A percentile compares a stretch with the other conserved stretches of the same genome.
These are phyloP conservation scores for Fusarium devonianum DNA, from an alignment of 2,329 filamentous ascomycete species.

Conservation along the genomic window DNA sequence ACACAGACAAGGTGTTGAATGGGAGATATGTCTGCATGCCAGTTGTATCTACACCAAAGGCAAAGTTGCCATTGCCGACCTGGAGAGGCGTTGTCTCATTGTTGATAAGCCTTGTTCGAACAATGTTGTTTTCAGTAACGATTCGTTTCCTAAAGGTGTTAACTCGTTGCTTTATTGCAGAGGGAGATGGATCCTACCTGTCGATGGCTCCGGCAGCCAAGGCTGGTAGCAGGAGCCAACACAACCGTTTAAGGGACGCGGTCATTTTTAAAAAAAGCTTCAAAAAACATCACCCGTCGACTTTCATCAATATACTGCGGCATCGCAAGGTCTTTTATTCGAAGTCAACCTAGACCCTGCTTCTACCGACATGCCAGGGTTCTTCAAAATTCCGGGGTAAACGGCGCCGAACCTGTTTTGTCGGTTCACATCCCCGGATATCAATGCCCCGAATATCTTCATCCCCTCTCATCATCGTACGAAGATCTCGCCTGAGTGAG, in stretches of 20 bases:
- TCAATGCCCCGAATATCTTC: slow-evolving; percentile 3
- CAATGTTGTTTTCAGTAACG: slow-evolving; percentile 33
- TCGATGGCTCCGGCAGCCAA: slow-evolving; percentile 8
- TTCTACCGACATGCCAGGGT: background rate
- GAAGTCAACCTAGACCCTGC: background rate
- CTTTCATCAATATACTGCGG: background rate
- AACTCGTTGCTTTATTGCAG: background rate
- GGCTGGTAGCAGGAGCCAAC: slow-evolving; percentile 3
- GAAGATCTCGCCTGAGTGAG: background rate
- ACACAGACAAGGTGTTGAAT: slow-evolving; percentile 56
- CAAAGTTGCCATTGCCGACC: slow-evolving; percentile 59
- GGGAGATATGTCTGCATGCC: slow-evolving; percentile 54
- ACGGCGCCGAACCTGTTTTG: background rate
- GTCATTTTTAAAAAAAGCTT: background rate
- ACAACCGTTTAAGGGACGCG: background rate
- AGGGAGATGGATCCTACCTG: background rate
- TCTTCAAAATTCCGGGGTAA: slow-evolving; percentile 10
- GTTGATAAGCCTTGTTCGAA: slow-evolving; percentile 35
- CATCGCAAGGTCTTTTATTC: background rate
- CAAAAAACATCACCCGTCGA: background rate
- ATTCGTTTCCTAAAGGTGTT: slow-evolving; percentile 26
- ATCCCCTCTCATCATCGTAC: background rate
- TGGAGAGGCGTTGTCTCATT: slow-evolving; percentile 57
- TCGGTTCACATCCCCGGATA: background rate
- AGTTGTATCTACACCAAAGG: slow-evolving; percentile 56